phyloP scores from a whole-genome alignment of 768 basidiomycete genomes.

The Dentipellis fragilis region DNA sequence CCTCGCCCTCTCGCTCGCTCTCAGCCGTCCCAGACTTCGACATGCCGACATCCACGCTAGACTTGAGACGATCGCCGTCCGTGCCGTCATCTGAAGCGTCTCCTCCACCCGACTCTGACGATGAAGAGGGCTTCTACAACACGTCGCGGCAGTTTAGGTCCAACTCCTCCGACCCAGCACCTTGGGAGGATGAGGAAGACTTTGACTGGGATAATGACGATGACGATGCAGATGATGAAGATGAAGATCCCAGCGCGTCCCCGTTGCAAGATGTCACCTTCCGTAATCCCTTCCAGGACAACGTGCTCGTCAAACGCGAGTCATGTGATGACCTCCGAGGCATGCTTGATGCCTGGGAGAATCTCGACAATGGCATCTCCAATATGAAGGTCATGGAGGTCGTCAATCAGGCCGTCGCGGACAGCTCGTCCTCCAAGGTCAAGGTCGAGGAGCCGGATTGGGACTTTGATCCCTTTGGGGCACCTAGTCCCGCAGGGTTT shows the following conservation, averaged over 20 bases:
- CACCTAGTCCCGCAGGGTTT: conserved; percentile 20
- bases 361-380: conserved; percentile 36
- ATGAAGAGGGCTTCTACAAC: conserved; percentile 21
- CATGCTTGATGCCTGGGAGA: conserved; percentile 64
- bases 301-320: conserved; percentile 45
- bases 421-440: conserved; percentile 26
- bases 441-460: conserved; percentile 33
- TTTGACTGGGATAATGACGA: conserved; percentile 19
- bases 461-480: conserved; percentile 31
- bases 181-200: background rate
- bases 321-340: conserved; percentile 45
- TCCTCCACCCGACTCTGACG: conserved; percentile 65
- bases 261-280: conserved; percentile 20
- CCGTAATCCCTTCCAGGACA: conserved; percentile 31
- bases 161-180: background rate
- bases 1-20: conserved; percentile 40
- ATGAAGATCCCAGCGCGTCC: conserved; percentile 23
- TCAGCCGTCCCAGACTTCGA: conserved; percentile 41
- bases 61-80: conserved; percentile 47
- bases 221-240: conserved; percentile 32
- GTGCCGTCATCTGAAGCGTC: conserved; percentile 48
- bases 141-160: background rate
- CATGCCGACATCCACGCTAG: conserved; percentile 19
- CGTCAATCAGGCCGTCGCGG: conserved; percentile 27
- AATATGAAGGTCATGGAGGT: conserved; percentile 31